phyloP scores from a whole-genome alignment of 192 early-diverging fungal genomes.

The Funneliformis geosporum region DNA sequence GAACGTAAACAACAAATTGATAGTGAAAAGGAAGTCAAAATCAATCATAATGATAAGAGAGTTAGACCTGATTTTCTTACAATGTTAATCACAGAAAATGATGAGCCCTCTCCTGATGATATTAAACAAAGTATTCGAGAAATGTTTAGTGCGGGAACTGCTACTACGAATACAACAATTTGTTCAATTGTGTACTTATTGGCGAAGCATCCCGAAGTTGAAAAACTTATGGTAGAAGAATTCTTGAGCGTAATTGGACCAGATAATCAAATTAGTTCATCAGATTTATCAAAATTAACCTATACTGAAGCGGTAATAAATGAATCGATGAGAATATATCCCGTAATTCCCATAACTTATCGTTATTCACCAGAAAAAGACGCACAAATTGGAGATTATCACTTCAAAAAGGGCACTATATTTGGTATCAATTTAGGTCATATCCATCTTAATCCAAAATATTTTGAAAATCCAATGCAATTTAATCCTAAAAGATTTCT shows the following conservation, averaged over 20 bases:
- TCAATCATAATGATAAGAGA: neutral
- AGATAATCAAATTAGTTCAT: conserved; percentile 34
- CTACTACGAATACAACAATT: conserved; percentile 19
- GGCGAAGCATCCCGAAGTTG: conserved; percentile 23
- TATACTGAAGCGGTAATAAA: conserved; percentile 57
- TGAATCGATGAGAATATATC: conserved; percentile 58
- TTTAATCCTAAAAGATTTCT: conserved; percentile 29
- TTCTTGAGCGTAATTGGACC: conserved; percentile 9
- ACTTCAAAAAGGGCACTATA: conserved; percentile 41
- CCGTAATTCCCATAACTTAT: conserved; percentile 42
- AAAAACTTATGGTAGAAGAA: conserved; percentile 29
- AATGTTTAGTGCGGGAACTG: conserved; percentile 31
- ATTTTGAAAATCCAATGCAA: conserved; percentile 17
- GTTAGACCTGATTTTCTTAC: conserved; percentile 27
- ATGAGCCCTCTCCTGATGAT: conserved; percentile 9
- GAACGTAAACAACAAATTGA: conserved; percentile 24
- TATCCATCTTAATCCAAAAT: conserved; percentile 44
- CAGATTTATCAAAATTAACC: conserved; percentile 51
- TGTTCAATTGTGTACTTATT: conserved; percentile 9
- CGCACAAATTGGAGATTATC: conserved; percentile 40
- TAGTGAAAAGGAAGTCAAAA: neutral
- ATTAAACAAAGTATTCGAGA: conserved; percentile 33
- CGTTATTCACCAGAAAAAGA: conserved; percentile 41
- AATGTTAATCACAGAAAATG: conserved; percentile 22
- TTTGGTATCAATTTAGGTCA: conserved; percentile 43